Base-by-base conservation (phyloP, 2,329 filamentous ascomycete species). In the Hypoxylon sp. region DNA sequence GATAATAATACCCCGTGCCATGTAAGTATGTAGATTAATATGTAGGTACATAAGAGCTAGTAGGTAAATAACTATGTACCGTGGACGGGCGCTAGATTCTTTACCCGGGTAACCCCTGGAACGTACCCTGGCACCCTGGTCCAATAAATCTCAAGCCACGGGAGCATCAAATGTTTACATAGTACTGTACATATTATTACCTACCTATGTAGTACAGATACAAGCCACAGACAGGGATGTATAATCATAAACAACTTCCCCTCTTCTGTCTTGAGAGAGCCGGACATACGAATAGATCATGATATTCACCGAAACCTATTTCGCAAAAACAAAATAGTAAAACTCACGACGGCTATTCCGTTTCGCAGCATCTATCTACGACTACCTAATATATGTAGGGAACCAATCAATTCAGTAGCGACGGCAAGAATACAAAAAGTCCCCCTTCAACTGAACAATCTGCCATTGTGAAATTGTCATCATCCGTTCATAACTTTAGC, bases 371-470 rank as follows among this genome's bases (percentile, higher is more conserved):
- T 39, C 33, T 26, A 26, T 54, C 10, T 54, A 37, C 11, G n/a
- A 29, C 26, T 8, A 19, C 29, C 29, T 17, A 39, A 39, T n/a
- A 8, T 3, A 42, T 9, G 35, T 26, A 29, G 11, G 6, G 10
- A 44, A 3, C 31, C 17, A 35, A 54, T 44, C 13, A 42, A 29
- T 29, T 39, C 14, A 29, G 53, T 57, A 33, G 53, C 53, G 24
- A 57, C 26, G 22, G 37, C 39, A 46, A 46, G 46, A 57, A 19
- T 33, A 1, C n/a, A 5, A 46, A 14, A 31, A 6, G 35, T 33
- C 11, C 29, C 46, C 14, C 22, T 22, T 22, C 39, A 24, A 46
- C 17, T 35, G 11, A 22, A 14, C 42, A 35, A 50, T 50, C 22
- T 50, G 17, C 17, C 17, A 10, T 44, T 44, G 11, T 22, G 39